A percentile compares a stretch with the other conserved stretches of the same genome.
Evolutionary conservation across 805 yeast species (phyloP).

Genomic region (Saccharomycopsis selenospora): DNA sequence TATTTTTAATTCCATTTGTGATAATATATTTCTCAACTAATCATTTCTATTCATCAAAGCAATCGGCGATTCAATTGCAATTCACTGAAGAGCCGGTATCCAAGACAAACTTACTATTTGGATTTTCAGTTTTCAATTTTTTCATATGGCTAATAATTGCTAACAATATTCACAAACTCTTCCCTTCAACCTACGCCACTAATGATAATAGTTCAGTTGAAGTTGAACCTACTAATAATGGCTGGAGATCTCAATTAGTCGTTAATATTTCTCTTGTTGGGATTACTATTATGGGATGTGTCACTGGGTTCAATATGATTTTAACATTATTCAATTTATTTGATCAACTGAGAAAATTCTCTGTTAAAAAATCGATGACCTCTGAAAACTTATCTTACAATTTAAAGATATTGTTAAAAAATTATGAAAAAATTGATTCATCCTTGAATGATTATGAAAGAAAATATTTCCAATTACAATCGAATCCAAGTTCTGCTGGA

Average conservation of each 20-base stretch:
- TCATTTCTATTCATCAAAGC: slow-evolving; percentile 6
- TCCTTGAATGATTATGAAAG: not conserved
- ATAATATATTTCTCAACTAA: slow-evolving; percentile 6
- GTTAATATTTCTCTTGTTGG: slow-evolving; percentile 13
- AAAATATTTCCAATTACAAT: not conserved
- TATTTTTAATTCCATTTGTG: slow-evolving; percentile 9
- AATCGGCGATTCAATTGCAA: not conserved
- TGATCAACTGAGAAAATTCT: not conserved
- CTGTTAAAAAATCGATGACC: not conserved
- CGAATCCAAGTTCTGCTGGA: not conserved
- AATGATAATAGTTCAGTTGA: too few relatives aligned
- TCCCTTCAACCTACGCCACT: slow-evolving; percentile 5
- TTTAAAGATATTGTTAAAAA: not conserved
- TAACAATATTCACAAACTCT: slow-evolving; percentile 2
- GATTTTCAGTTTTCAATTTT: not conserved
- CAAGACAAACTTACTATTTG: not conserved
- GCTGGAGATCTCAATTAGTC: slow-evolving; percentile 1
- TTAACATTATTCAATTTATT: slow-evolving; percentile 4
- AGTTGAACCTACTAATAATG: not conserved
- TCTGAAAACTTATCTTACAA: not conserved
- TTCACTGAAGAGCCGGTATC: too few relatives aligned
- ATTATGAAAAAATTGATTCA: not conserved
- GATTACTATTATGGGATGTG: slow-evolving; percentile 15
- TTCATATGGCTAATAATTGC: slow-evolving; percentile 7
- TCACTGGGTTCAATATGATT: slow-evolving; percentile 17